These are phyloP conservation scores for Ophiosphaerella narmari DNA, from an alignment of 2,329 filamentous ascomycete species.

Conservation along the genomic window DNA sequence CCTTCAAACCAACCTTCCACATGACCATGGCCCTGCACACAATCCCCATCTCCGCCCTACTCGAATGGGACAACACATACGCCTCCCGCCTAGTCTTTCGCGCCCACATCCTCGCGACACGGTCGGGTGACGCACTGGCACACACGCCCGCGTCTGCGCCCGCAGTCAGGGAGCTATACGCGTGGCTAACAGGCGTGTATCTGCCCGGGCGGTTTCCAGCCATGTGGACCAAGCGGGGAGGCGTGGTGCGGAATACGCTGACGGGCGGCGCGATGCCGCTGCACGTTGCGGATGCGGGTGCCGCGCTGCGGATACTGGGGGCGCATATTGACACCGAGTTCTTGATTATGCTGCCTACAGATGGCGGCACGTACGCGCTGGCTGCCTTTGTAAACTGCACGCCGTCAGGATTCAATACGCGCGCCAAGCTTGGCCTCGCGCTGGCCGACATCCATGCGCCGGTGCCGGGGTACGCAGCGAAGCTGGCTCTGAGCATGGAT, in stretches of 20 bases:
- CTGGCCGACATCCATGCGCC: slow-evolving; percentile 63
- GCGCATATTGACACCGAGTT: slow-evolving; percentile 64
- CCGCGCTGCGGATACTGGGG: slow-evolving; percentile 55
- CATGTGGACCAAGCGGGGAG: slow-evolving; percentile 38
- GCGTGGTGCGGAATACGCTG: slow-evolving; percentile 49
- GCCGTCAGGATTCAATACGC: slow-evolving; percentile 62
- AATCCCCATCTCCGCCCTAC: slow-evolving; percentile 57
- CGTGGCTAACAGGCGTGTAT: slow-evolving; percentile 59
- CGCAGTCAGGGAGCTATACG: slow-evolving; percentile 62
- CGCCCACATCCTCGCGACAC: slow-evolving; percentile 50
- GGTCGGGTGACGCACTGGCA: slow-evolving; percentile 45
- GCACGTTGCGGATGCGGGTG: slow-evolving; percentile 35
- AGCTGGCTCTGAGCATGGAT: slow-evolving; percentile 65
- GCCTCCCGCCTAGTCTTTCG: slow-evolving; percentile 57
- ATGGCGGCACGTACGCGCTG: slow-evolving; percentile 56
- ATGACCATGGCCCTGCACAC: slow-evolving; percentile 66
- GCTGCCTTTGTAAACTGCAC: slow-evolving; percentile 62
- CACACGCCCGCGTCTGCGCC: slow-evolving; percentile 43
- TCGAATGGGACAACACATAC: slow-evolving; percentile 65
- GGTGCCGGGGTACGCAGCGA: slow-evolving; percentile 62
- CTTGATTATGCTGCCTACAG: slow-evolving; percentile 59
- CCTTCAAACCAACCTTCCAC: slow-evolving; percentile 66
- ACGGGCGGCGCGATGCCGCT: slow-evolving; percentile 52
- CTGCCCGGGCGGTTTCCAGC: slow-evolving; percentile 63
- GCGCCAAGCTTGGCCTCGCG: slow-evolving; percentile 58